Evolutionary conservation across 768 basidiomycete genomes (phyloP).

Genomic region (Pleurotus salmoneostramineus): DNA sequence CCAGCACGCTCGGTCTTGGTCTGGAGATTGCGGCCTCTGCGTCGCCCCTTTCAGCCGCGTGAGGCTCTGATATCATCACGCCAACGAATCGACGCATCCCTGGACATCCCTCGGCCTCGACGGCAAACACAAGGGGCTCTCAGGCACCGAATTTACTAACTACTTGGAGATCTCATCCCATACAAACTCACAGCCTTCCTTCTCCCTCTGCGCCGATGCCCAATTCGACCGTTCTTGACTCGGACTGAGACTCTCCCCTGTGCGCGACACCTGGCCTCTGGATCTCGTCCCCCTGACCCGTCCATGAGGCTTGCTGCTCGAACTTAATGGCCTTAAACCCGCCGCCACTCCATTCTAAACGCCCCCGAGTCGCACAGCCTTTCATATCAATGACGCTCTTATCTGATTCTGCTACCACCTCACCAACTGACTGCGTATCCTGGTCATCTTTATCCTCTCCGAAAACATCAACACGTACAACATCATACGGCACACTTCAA

Average conservation of each 20-base stretch:
- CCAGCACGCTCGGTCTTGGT: neutral
- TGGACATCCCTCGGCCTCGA: neutral
- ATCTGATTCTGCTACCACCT: neutral
- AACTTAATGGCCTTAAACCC: neutral
- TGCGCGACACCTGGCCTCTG: neutral
- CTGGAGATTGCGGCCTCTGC: slow-evolving; percentile 4
- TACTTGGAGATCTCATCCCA: neutral
- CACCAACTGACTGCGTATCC: neutral
- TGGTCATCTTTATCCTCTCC: neutral
- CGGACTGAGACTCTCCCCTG: neutral
- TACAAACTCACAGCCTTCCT: neutral
- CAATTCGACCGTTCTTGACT: neutral
- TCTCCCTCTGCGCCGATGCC: neutral
- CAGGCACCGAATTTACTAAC: neutral
- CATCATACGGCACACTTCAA: neutral
- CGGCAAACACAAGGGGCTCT: neutral
- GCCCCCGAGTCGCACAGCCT: neutral
- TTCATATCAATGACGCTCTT: neutral
- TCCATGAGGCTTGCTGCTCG: neutral
- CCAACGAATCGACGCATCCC: neutral
- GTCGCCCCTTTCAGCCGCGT: neutral
- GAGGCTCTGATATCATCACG: neutral
- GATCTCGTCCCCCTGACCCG: neutral
- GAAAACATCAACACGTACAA: too few relatives aligned
- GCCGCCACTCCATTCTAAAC: neutral